phyloP scores from a whole-genome alignment of 2,329 filamentous ascomycete genomes.

The Coniochaeta sp. region DNA sequence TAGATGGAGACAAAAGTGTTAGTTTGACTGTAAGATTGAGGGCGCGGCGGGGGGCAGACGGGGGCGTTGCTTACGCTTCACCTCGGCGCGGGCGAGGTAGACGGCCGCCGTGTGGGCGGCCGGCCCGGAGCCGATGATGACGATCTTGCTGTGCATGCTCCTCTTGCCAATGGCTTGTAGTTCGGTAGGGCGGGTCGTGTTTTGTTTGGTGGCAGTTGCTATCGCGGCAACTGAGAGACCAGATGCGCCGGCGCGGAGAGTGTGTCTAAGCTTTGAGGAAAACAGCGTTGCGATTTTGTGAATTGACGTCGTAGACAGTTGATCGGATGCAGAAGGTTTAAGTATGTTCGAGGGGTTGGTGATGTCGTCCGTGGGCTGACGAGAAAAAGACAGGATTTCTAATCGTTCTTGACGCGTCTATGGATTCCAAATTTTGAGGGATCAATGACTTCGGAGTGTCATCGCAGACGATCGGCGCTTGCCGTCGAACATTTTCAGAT shows the following conservation, averaged over 20 bases:
- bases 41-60: not conserved
- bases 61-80: constrained; percentile 58
- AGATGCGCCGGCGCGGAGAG: constrained; percentile 66
- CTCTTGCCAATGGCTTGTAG: constrained; percentile 33
- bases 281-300: constrained; percentile 74
- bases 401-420: not conserved
- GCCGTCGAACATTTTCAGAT: constrained; percentile 1
- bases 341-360: not conserved
- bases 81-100: constrained; percentile 88
- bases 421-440: constrained; percentile 2
- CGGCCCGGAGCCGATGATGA: constrained; percentile 91
- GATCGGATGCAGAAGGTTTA: not conserved
- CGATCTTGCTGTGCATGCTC: constrained; percentile 89
- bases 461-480: not conserved
- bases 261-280: constrained; percentile 71
- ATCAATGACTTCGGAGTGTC: not conserved
- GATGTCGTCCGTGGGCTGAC: not conserved
- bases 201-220: constrained; percentile 53
- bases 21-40: not conserved
- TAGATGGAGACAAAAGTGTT: constrained; percentile 17
- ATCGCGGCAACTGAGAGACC: constrained; percentile 68
- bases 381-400: not conserved
- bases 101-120: constrained; percentile 96
- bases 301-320: not conserved
- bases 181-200: constrained; percentile 23